phyloP scores from a whole-genome alignment of 1,284 basidiomycete genomes.

The Flammula alnicola region DNA sequence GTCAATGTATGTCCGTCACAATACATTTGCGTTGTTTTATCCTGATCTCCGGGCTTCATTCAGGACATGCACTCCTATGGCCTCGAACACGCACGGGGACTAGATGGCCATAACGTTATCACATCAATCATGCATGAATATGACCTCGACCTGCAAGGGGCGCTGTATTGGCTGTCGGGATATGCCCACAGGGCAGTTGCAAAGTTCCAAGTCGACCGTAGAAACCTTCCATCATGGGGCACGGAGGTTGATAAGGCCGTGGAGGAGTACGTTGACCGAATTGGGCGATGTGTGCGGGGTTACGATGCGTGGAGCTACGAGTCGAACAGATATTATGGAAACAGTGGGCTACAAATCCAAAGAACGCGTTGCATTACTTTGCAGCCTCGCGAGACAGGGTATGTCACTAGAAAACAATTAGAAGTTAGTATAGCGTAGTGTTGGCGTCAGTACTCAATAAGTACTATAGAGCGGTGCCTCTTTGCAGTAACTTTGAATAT shows the following conservation, averaged over 20 bases:
- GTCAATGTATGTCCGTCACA: conserved; percentile 29
- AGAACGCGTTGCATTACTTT: conserved; percentile 28
- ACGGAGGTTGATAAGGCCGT: conserved; percentile 29
- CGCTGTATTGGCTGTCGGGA: conserved; percentile 34
- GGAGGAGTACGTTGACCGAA: conserved; percentile 31
- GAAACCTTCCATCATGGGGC: conserved; percentile 33
- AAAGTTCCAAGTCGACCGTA: conserved; percentile 28
- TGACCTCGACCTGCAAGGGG: conserved; percentile 29
- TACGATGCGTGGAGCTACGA: conserved; percentile 41
- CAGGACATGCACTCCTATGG: conserved; percentile 41
- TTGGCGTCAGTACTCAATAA: too few species aligned
- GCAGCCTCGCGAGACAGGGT: conserved; percentile 15
- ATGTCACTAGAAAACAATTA: conserved; percentile 22
- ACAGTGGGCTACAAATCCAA: conserved; percentile 31
- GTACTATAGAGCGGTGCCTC: too few species aligned
- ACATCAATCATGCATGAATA: conserved; percentile 38
- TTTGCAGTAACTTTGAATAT: too few species aligned
- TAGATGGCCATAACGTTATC: conserved; percentile 37
- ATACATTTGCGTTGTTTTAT: not conserved
- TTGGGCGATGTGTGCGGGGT: conserved; percentile 36
- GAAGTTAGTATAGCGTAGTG: conserved; percentile 14
- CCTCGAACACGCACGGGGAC: conserved; percentile 34
- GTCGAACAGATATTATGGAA: conserved; percentile 37
- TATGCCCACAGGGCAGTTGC: conserved; percentile 27
- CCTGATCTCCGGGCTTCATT: not conserved